These are phyloP conservation scores for Kodamaea sp. DNA, from an alignment of 1,139 yeast species.

Conservation along the genomic window DNA sequence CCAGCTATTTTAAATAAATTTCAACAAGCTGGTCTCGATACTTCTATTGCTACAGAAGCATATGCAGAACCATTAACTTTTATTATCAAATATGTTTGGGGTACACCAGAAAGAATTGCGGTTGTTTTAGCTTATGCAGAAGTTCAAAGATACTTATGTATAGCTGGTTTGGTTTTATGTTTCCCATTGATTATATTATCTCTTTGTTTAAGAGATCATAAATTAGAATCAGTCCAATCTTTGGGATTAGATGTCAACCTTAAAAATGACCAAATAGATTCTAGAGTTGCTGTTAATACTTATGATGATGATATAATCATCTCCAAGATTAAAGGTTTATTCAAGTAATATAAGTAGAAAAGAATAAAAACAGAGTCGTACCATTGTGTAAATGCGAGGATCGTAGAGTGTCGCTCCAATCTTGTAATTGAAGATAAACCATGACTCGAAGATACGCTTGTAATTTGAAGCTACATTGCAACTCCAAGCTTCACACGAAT, in stretches of 20 bases:
- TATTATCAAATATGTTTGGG: constrained; percentile 50
- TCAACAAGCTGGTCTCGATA: constrained; percentile 13
- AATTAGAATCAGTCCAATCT: constrained; percentile 38
- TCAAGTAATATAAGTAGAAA: constrained; percentile 3
- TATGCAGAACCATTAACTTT: constrained; percentile 53
- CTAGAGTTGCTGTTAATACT: constrained; percentile 39
- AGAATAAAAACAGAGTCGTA: not conserved
- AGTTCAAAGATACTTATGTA: constrained; percentile 55
- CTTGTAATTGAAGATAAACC: no score
- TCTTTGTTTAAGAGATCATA: constrained; percentile 54
- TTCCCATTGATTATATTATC: constrained; percentile 48
- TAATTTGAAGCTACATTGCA: no score
- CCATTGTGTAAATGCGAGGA: no score
- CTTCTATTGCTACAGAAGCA: constrained; percentile 41
- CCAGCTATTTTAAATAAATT: constrained; percentile 20
- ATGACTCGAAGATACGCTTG: no score
- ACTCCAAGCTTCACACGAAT: no score
- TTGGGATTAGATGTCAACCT: constrained; percentile 28
- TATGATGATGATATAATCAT: constrained; percentile 30
- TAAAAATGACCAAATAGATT: constrained; percentile 19
- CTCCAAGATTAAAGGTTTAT: constrained; percentile 8
- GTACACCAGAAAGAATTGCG: constrained; percentile 53
- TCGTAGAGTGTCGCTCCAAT: no score
- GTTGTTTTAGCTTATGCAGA: constrained; percentile 56
- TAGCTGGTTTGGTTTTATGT: constrained; percentile 55